Percentiles rank a stretch among this genome's conserved stretches.
These are phyloP conservation scores for Mucor piriformis DNA, from an alignment of 371 early-diverging fungal genomes.

Conservation along the genomic window DNA sequence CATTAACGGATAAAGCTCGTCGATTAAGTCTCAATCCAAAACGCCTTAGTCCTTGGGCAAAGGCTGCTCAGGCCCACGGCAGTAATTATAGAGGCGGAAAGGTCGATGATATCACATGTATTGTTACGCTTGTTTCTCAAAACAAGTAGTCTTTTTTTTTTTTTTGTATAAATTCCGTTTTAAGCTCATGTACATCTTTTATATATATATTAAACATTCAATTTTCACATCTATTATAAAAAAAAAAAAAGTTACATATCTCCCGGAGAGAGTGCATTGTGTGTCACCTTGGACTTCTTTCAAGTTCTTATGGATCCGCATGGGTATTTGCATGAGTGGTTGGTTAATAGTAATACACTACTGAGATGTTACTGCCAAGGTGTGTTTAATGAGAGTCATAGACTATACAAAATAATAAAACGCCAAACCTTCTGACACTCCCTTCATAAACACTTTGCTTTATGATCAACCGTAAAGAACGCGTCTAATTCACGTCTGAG, in stretches of 20 bases:
- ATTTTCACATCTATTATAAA: not conserved
- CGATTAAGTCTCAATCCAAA: conserved; percentile 59
- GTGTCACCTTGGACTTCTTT: too few species aligned
- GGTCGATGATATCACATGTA: conserved; percentile 56
- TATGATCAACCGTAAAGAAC: too few species aligned
- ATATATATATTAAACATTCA: not conserved
- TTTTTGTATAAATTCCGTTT: conserved; percentile 1
- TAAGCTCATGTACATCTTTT: not conserved
- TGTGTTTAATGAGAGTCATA: too few species aligned
- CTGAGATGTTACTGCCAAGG: too few species aligned
- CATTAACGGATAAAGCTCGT: conserved; percentile 59
- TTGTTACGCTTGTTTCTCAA: conserved; percentile 45
- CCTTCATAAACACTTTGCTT: too few species aligned
- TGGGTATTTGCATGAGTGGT: too few species aligned
- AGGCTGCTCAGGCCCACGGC: conserved; percentile 50
- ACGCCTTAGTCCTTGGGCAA: conserved; percentile 55
- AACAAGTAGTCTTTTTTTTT: conserved; percentile 8
- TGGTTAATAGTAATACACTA: too few species aligned
- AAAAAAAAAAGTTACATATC: not conserved
- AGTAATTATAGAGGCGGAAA: conserved; percentile 53
- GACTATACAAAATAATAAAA: too few species aligned
- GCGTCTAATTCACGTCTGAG: too few species aligned
- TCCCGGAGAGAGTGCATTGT: too few species aligned
- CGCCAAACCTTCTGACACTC: too few species aligned
- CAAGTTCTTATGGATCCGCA: too few species aligned